Percentiles rank a stretch among this genome's conserved stretches.
Conservation (phyloP, 1,284 basidiomycete genomes). For the Puccinia horiana region DNA sequence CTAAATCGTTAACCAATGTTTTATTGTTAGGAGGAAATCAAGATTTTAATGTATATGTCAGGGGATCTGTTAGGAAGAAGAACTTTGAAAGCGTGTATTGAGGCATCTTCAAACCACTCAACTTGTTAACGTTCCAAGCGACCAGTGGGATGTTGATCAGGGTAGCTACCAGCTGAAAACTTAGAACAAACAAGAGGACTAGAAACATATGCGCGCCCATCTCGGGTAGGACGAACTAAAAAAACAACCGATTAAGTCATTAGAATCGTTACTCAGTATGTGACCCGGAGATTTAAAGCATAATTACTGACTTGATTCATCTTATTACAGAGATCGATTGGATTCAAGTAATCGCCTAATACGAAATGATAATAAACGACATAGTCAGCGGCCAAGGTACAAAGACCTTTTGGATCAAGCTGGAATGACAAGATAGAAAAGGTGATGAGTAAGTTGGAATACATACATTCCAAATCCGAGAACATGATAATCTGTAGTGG, state of each 20-base stretch:
- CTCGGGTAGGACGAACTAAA: slow-evolving; percentile 93
- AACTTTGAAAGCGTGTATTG: background rate
- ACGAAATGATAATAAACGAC: background rate
- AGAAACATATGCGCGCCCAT: slow-evolving; percentile 92
- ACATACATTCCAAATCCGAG: slow-evolving; percentile 81
- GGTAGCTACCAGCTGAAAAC: slow-evolving; percentile 93
- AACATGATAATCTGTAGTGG: slow-evolving; percentile 95
- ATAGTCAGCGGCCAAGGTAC: background rate
- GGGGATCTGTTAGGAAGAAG: too few relatives aligned
- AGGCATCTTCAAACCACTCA: slow-evolving; percentile 1
- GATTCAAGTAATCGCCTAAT: slow-evolving; percentile 87
- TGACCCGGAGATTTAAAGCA: slow-evolving; percentile 50
- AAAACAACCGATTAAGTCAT: background rate
- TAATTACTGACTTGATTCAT: slow-evolving; percentile 78
- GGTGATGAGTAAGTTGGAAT: background rate
- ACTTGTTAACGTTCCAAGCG: slow-evolving; percentile 90
- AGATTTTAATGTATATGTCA: background rate
- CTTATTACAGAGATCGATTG: slow-evolving; percentile 99
- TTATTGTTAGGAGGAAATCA: background rate
- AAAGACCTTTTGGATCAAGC: background rate
- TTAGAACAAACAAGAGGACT: slow-evolving; percentile 77
- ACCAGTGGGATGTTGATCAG: slow-evolving; percentile 87
- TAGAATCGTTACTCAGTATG: slow-evolving; percentile 1
- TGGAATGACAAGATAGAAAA: background rate
- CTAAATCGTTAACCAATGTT: slow-evolving; percentile 62